A percentile compares a stretch with the other conserved stretches of the same genome.
phyloP scores from a whole-genome alignment of 371 early-diverging fungal species.

The Rhizomucor pusillus region DNA sequence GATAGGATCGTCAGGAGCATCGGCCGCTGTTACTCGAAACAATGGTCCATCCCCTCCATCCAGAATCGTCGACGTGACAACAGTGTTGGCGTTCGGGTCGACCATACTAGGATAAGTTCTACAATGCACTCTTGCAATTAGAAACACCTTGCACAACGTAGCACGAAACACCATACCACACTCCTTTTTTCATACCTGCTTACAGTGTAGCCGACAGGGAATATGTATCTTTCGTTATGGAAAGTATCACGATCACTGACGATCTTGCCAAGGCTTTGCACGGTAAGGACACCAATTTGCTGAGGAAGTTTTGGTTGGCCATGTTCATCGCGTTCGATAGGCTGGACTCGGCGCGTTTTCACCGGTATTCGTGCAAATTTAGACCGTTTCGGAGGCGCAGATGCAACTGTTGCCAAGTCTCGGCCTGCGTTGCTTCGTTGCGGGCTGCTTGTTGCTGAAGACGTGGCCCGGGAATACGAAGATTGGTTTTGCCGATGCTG shows the following conservation, averaged over 20 bases:
- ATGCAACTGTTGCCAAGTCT: conserved; percentile 35
- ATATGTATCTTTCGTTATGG: conserved; percentile 90
- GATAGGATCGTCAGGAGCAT: conserved; percentile 59
- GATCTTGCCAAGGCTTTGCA: conserved; percentile 71
- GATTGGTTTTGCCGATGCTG: too few species aligned
- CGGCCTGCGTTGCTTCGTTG: conserved; percentile 3
- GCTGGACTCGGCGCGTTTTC: conserved; percentile 49
- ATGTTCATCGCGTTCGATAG: conserved; percentile 60
- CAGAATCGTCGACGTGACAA: conserved; percentile 73
- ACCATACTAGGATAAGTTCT: conserved; percentile 76
- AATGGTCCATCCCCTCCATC: conserved; percentile 74
- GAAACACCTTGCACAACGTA: too few species aligned
- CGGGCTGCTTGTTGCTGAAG: background rate
- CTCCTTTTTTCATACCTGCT: conserved; percentile 33
- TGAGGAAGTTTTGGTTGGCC: conserved; percentile 79
- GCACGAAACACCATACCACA: background rate
- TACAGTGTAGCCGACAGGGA: conserved; percentile 83
- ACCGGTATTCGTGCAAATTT: conserved; percentile 30
- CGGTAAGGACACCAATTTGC: conserved; percentile 79
- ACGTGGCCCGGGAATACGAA: background rate
- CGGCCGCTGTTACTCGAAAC: conserved; percentile 81
- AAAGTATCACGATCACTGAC: conserved; percentile 75
- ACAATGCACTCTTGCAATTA: background rate
- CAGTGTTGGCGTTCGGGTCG: conserved; percentile 55
- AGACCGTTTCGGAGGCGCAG: conserved; percentile 49